These are phyloP conservation scores for Tolypocladium tundrense DNA, from an alignment of 2,329 filamentous ascomycete species.

Conservation along the genomic window DNA sequence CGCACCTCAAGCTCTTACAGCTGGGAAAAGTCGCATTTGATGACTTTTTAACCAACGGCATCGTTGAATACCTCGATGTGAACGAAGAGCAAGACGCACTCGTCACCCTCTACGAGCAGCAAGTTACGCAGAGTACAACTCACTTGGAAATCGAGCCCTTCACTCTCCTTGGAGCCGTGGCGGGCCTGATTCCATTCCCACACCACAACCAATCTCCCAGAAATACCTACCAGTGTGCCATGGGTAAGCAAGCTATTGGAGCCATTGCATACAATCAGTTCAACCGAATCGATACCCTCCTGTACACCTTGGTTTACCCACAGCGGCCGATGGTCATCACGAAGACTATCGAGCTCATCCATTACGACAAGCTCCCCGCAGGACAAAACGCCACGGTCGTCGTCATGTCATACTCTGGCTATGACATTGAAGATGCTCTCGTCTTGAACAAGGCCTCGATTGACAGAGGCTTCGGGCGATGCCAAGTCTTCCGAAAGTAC, in stretches of 20 bases:
- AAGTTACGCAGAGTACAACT: constrained; percentile 75
- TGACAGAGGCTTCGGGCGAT: constrained; percentile 90
- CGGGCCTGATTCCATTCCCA: constrained; percentile 92
- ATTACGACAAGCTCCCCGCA: constrained; percentile 94
- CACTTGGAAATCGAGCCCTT: constrained; percentile 98
- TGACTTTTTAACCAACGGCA: constrained; percentile 78
- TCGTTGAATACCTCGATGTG: constrained; percentile 94
- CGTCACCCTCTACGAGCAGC: constrained; percentile 79
- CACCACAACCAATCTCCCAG: constrained; percentile 98
- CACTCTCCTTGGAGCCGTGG: constrained; percentile 89
- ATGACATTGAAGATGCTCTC: constrained; percentile 97
- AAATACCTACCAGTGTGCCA: constrained; percentile 98
- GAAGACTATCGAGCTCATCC: constrained; percentile 89
- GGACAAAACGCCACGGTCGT: constrained; percentile 96
- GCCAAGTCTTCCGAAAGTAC: constrained; percentile 96
- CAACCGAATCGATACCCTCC: constrained; percentile 86
- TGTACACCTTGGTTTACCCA: constrained; percentile 95
- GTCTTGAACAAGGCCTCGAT: constrained; percentile 94
- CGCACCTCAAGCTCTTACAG: constrained; percentile 72
- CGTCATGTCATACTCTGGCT: constrained; percentile 98
- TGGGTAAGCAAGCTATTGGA: constrained; percentile 99
- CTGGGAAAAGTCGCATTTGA: constrained; percentile 83
- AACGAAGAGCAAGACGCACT: constrained; percentile 97
- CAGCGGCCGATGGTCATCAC: constrained; percentile 97
- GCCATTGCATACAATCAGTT: constrained; percentile 98